A percentile compares a stretch with the other conserved stretches of the same genome.
These are phyloP conservation scores for Gynandropsis gynandra DNA, from an alignment of 345 rosid species.

Conservation along the genomic window DNA sequence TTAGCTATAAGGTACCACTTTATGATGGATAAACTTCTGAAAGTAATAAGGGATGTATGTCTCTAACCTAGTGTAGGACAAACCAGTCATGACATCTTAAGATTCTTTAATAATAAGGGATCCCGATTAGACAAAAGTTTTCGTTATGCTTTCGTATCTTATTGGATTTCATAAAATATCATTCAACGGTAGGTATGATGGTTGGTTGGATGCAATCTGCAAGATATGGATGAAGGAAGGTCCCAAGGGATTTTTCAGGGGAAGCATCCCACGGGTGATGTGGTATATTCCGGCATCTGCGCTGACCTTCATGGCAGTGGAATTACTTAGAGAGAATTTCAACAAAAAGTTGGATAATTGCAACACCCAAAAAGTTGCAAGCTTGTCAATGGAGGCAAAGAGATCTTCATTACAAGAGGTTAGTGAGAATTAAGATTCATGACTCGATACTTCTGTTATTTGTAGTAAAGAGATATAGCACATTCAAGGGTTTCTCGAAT, in stretches of 20 bases:
- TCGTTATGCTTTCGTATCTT: neutral
- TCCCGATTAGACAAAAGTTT: neutral
- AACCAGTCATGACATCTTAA: neutral
- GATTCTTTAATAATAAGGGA: neutral
- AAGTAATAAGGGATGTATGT: too few relatives aligned
- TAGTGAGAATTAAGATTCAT: conserved; percentile 27
- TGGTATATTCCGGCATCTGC: conserved; percentile 98
- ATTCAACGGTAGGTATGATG: conserved; percentile 47
- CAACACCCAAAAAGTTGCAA: conserved; percentile 29
- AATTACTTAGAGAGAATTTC: conserved; percentile 70
- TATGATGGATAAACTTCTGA: too few relatives aligned
- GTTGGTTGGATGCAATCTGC: conserved; percentile 69
- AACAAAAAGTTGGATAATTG: conserved; percentile 33
- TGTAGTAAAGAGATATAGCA: too few relatives aligned
- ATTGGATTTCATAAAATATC: conserved; percentile 2
- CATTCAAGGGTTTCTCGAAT: too few relatives aligned
- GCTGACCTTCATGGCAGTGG: conserved; percentile 95
- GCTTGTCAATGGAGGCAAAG: conserved; percentile 48
- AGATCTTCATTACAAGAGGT: conserved; percentile 37
- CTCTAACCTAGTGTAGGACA: neutral
- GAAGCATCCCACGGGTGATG: conserved; percentile 82
- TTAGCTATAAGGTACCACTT: conserved; percentile 54
- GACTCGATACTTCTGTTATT: conserved; percentile 15
- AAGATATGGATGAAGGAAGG: conserved; percentile 74
- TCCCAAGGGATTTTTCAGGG: conserved; percentile 63